A percentile compares a stretch with the other conserved stretches of the same genome.
These are phyloP conservation scores for Kwoniella newhampshirensis DNA, from an alignment of 768 basidiomycete genomes.

Conservation along the genomic window DNA sequence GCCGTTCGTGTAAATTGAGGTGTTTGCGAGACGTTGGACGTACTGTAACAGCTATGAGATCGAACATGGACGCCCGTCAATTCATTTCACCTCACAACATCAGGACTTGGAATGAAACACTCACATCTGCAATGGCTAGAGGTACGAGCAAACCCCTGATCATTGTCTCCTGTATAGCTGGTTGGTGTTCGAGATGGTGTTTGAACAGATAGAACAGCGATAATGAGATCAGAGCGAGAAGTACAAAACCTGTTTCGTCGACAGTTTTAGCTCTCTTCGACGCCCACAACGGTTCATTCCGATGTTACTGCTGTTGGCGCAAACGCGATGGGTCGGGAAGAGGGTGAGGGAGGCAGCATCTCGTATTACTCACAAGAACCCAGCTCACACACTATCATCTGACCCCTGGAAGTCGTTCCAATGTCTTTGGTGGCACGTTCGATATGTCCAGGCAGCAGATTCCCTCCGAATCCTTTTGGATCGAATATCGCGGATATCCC, in stretches of 20 bases:
- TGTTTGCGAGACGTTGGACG: conserved; percentile 6
- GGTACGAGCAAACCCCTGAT: conserved; percentile 46
- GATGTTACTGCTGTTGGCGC: too few species aligned
- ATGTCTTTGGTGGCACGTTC: conserved; percentile 28
- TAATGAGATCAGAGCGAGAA: conserved; percentile 47
- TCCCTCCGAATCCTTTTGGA: conserved; percentile 36
- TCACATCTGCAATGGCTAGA: conserved; percentile 47
- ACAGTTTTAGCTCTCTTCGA: too few species aligned
- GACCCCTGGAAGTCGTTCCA: conserved; percentile 40
- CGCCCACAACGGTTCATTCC: too few species aligned
- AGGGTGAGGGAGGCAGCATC: background rate
- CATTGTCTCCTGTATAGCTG: conserved; percentile 40
- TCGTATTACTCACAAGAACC: conserved; percentile 42
- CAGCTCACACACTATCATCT: conserved; percentile 37
- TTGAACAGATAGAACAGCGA: conserved; percentile 39
- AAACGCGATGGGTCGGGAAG: too few species aligned
- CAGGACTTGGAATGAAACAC: too few species aligned
- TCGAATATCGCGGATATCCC: conserved; percentile 45
- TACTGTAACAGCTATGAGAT: conserved; percentile 27
- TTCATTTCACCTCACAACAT: too few species aligned
- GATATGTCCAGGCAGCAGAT: conserved; percentile 25
- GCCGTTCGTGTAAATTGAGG: too few species aligned
- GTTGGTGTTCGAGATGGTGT: conserved; percentile 25
- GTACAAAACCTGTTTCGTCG: conserved; percentile 51
- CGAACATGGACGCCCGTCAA: background rate